These are phyloP conservation scores for Termitomyces sp. DNA, from an alignment of 1,284 basidiomycete genomes.

Conservation along the genomic window DNA sequence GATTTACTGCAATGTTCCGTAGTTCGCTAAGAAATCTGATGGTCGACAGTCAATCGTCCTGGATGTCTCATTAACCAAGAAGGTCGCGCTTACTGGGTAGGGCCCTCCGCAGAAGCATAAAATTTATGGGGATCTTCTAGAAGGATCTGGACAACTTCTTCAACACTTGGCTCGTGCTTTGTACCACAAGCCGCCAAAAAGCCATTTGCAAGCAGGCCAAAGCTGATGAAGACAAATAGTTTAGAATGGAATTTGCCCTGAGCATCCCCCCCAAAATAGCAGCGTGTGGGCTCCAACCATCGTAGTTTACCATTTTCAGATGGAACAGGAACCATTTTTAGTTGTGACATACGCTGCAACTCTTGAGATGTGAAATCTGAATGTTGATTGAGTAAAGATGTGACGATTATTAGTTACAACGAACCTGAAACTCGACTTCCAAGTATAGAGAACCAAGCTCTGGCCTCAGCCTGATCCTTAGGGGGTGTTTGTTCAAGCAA, in stretches of 20 bases:
- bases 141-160: slow-evolving; percentile 67
- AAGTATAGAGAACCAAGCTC: slow-evolving; percentile 73
- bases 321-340: slow-evolving; percentile 51
- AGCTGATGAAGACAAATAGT: slow-evolving; percentile 86
- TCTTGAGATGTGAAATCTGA: slow-evolving; percentile 49
- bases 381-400: slow-evolving; percentile 1
- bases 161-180: slow-evolving; percentile 81
- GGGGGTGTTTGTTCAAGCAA: slow-evolving; percentile 66
- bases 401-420: slow-evolving; percentile 12
- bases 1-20: slow-evolving; percentile 80
- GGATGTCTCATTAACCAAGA: background rate
- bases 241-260: slow-evolving; percentile 64
- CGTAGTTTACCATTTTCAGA: slow-evolving; percentile 30
- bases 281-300: slow-evolving; percentile 59
- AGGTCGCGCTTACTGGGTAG: slow-evolving; percentile 46
- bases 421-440: slow-evolving; percentile 68
- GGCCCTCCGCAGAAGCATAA: slow-evolving; percentile 61
- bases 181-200: slow-evolving; percentile 89
- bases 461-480: slow-evolving; percentile 48
- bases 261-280: slow-evolving; percentile 58
- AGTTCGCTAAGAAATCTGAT: slow-evolving; percentile 78
- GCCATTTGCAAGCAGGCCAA: slow-evolving; percentile 76
- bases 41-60: background rate
- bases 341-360: slow-evolving; percentile 43
- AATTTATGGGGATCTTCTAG: slow-evolving; percentile 65